A percentile compares a stretch with the other conserved stretches of the same genome.
These are phyloP conservation scores for Clathrus columnatus DNA, from an alignment of 768 basidiomycete species.

Conservation along the genomic window DNA sequence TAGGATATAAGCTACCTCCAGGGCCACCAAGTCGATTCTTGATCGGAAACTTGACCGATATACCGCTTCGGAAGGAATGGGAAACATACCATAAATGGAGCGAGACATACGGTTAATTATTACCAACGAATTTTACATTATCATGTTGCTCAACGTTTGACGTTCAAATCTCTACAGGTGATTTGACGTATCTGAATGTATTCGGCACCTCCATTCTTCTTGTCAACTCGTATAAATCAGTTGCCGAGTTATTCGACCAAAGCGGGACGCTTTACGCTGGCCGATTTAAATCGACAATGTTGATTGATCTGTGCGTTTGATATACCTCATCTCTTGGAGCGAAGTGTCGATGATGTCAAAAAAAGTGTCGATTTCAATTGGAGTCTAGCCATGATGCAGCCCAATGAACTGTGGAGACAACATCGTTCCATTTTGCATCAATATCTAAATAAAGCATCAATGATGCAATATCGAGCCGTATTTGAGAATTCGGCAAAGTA, in stretches of 20 bases:
- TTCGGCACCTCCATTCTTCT: too few species aligned
- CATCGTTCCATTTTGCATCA: conserved; percentile 8
- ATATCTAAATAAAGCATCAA: conserved; percentile 23
- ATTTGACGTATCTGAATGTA: conserved; percentile 19
- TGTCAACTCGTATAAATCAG: conserved; percentile 27
- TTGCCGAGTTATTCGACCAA: conserved; percentile 30
- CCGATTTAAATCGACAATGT: conserved; percentile 16
- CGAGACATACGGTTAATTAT: conserved; percentile 8
- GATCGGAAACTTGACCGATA: conserved; percentile 12
- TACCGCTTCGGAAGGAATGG: conserved; percentile 12
- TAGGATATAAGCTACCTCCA: conserved; percentile 10
- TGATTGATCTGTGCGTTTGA: conserved; percentile 2
- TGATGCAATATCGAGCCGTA: conserved; percentile 22
- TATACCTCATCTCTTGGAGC: not conserved
- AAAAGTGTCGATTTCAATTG: conserved; percentile 2
- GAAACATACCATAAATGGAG: conserved; percentile 11
- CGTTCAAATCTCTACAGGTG: conserved; percentile 7
- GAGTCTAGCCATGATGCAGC: conserved; percentile 8
- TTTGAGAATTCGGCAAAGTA: conserved; percentile 21
- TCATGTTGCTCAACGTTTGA: not conserved
- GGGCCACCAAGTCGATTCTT: conserved; percentile 10
- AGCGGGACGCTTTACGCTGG: conserved; percentile 31
- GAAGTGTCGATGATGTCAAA: not conserved
- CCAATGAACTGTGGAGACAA: conserved; percentile 3
- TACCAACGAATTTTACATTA: not conserved